Base-by-base conservation (phyloP, 805 yeast species). In the Zygosaccharomyces kombuchaensis region DNA sequence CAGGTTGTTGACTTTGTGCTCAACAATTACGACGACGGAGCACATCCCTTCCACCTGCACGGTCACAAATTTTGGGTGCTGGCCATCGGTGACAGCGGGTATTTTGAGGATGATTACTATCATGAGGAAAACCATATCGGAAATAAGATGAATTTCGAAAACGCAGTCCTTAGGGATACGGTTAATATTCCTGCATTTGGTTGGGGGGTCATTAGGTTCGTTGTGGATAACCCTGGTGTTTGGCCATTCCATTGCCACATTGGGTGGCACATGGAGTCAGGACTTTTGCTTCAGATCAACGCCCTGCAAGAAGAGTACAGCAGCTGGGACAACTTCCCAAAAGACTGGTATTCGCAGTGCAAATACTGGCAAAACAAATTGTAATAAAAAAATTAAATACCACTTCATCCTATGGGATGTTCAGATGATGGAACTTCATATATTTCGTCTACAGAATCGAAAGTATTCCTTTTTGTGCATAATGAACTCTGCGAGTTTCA, bases 221-320 rank as follows among this genome's bases (percentile, higher is more conserved):
- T 69, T 45, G 83, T 89, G 16, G 78, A 82, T 54, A 84, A 84
- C 54, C 90, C 93, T 3, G 95, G 95, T 29, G 76, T 84, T 14
- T 85, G 93, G 93, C 77, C 82, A 40, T 81, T 85, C 76, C 95
- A 85, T 60, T 85, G 95, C 65, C 89, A 82, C 59, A 74, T 81
- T 45, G 84, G 80, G 53, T 80, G 82, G 78, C 86, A 80, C 63
- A 72, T 80, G 61, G 79, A 75, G 57, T 84, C 80, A 62, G 87
- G 87, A 12, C 65, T 76, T 56, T 71, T 55, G 42, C 48, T 61
- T 51, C 63, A 58, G 44, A 46, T 61, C 14, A 58, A 58, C 32
- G 50, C 55, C 8, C 32, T 59, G 34, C 57, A 51, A 30, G 36
- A 47, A 22, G 59, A 52, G 34, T 61, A 59, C 32, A 50, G 46